Conservation (phyloP, 306 rosid genomes). For the Vigna hirtella region DNA sequence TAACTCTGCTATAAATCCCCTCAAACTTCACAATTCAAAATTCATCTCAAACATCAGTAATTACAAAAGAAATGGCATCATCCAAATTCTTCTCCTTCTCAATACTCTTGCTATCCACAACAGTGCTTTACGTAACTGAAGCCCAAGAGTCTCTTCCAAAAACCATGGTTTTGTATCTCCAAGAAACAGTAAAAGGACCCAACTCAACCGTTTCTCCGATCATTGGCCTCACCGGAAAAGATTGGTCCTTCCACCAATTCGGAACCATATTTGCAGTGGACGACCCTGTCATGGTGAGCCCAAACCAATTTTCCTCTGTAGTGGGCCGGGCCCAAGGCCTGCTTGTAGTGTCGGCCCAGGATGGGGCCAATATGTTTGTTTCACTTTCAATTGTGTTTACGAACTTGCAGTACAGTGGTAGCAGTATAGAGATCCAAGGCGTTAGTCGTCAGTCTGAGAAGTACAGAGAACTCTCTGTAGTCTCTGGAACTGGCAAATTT, state of each 20-base stretch:
- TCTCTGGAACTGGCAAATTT: conserved; percentile 65
- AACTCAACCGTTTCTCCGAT: conserved; percentile 44
- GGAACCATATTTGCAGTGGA: conserved; percentile 49
- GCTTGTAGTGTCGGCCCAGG: conserved; percentile 27
- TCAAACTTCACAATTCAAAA: not conserved
- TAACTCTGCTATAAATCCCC: conserved; percentile 32
- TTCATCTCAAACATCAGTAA: conserved; percentile 1
- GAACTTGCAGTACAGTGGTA: conserved; percentile 38
- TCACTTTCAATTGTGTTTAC: conserved; percentile 51
- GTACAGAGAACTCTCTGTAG: conserved; percentile 53
- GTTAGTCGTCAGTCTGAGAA: conserved; percentile 43
- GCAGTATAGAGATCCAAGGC: conserved; percentile 52
- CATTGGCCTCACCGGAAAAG: conserved; percentile 35
- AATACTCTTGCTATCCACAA: conserved; percentile 19
- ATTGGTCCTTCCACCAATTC: conserved; percentile 42
- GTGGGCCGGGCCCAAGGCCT: conserved; percentile 53
- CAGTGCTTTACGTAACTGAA: not conserved
- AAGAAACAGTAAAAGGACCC: conserved; percentile 42
- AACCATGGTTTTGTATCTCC: conserved; percentile 44
- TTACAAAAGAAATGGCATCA: conserved; percentile 32
- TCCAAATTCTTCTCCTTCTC: conserved; percentile 16
- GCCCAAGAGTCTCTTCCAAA: not conserved
- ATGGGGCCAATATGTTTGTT: conserved; percentile 37
- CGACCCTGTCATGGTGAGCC: conserved; percentile 30
- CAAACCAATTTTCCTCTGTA: not conserved